Evolutionary conservation across 805 yeast species (phyloP).

Genomic region (Millerozyma acaciae): DNA sequence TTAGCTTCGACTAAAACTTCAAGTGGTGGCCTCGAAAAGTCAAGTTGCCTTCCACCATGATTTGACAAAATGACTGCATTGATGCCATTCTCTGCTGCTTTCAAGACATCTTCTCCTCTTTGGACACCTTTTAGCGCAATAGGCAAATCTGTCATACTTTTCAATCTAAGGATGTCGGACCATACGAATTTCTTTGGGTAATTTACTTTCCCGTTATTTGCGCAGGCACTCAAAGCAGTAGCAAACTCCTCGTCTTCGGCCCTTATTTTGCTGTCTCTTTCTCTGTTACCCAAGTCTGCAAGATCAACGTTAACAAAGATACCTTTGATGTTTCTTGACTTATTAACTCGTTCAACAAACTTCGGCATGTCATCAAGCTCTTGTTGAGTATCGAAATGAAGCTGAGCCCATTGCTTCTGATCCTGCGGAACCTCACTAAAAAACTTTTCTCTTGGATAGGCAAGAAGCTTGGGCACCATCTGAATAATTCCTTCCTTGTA

Average conservation of each 20-base stretch:
- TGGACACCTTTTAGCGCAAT: conserved; percentile 74
- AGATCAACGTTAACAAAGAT: conserved; percentile 50
- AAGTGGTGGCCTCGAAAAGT: conserved; percentile 74
- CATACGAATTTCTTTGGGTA: conserved; percentile 43
- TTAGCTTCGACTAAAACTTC: conserved; percentile 70
- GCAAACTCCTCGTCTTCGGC: conserved; percentile 15
- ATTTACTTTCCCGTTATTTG: conserved; percentile 4
- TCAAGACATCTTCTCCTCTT: conserved; percentile 70
- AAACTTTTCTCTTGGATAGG: conserved; percentile 23
- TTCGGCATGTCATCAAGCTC: conserved; percentile 20
- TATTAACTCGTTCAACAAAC: conserved; percentile 25
- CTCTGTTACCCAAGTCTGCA: conserved; percentile 48
- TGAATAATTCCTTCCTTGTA: conserved; percentile 26
- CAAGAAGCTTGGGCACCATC: conserved; percentile 28
- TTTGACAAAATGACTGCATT: conserved; percentile 81
- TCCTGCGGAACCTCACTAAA: conserved; percentile 17
- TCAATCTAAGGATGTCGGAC: conserved; percentile 60
- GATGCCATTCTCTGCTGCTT: conserved; percentile 67
- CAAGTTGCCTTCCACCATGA: conserved; percentile 89
- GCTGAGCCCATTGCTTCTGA: conserved; percentile 32
- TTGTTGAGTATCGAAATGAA: conserved; percentile 25
- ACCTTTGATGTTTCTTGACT: conserved; percentile 34
- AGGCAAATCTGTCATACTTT: conserved; percentile 56
- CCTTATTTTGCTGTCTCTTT: conserved; percentile 39
- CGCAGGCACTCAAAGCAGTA: conserved; percentile 4